phyloP scores from a whole-genome alignment of 306 rosid genomes.

The Begonia fuchsioides region DNA sequence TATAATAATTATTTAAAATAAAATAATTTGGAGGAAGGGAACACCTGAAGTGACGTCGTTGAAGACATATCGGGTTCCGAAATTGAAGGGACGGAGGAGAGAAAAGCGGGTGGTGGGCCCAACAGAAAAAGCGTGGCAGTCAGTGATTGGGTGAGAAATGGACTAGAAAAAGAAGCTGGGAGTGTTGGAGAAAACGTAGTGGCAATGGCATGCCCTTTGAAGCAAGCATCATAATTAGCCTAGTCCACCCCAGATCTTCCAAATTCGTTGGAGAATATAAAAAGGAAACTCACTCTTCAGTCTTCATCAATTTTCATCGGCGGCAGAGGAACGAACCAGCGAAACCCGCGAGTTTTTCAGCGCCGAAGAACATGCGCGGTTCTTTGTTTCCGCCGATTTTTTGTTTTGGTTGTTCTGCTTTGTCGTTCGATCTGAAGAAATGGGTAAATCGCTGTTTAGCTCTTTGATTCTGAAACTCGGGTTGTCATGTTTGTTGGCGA shows the following conservation, averaged over 20 bases:
- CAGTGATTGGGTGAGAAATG: conserved; percentile 9
- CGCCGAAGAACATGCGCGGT: background rate
- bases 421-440: background rate
- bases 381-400: conserved; percentile 9
- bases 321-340: conserved; percentile 7
- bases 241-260: conserved; percentile 35
- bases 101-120: no score
- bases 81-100: no score
- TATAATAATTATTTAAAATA: no score
- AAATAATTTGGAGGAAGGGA: no score
- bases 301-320: conserved; percentile 17
- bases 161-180: background rate
- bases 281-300: conserved; percentile 25
- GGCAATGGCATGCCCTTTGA: conserved; percentile 6
- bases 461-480: background rate
- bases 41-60: no score
- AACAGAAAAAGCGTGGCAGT: conserved; percentile 1
- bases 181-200: conserved; percentile 6
- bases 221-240: conserved; percentile 23
- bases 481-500: no score
- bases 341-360: background rate
- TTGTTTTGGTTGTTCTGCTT: background rate
- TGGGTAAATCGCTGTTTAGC: background rate
- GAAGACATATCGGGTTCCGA: no score
- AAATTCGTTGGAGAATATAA: conserved; percentile 65